Conservation (phyloP, 352 stramenopile species). For the Globisporangium splendens region DNA sequence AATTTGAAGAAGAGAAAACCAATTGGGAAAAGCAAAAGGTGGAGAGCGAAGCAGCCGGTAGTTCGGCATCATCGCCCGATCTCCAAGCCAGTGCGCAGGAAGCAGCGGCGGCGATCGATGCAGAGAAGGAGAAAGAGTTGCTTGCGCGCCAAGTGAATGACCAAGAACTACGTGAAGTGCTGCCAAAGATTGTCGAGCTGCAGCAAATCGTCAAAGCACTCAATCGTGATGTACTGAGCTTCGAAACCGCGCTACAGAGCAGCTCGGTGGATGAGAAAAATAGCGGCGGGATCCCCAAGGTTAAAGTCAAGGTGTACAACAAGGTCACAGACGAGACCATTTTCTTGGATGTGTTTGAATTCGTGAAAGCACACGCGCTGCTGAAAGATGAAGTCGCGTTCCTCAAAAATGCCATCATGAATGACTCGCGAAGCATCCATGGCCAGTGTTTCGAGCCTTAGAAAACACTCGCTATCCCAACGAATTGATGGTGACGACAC, state of each 20-base stretch:
- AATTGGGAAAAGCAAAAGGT: slow-evolving; percentile 85
- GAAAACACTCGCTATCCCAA: background rate
- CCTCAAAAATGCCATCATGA: slow-evolving; percentile 89
- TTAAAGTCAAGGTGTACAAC: slow-evolving; percentile 91
- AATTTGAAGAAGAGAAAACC: slow-evolving; percentile 87
- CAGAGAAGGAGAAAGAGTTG: slow-evolving; percentile 60
- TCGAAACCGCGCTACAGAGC: slow-evolving; percentile 89
- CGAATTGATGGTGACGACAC: background rate
- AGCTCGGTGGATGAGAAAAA: slow-evolving; percentile 40
- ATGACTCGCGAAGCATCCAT: slow-evolving; percentile 20
- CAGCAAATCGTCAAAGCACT: slow-evolving; percentile 90
- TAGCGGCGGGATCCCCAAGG: slow-evolving; percentile 58
- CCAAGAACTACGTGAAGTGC: slow-evolving; percentile 89
- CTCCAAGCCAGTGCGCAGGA: slow-evolving; percentile 25
- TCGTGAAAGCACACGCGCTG: slow-evolving; percentile 83
- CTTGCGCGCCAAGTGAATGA: slow-evolving; percentile 82
- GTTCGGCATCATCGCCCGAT: slow-evolving; percentile 8
- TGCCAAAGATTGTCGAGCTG: slow-evolving; percentile 91
- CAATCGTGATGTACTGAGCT: slow-evolving; percentile 89
- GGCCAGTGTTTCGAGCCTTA: background rate
- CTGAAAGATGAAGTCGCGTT: slow-evolving; percentile 88
- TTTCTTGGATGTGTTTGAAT: slow-evolving; percentile 93
- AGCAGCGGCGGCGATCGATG: slow-evolving; percentile 28
- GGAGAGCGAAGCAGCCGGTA: slow-evolving; percentile 29
- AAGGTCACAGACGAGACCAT: slow-evolving; percentile 86